Evolutionary conservation across 257 asterid species (phyloP).

Genomic region (Lavandula angustifolia): DNA sequence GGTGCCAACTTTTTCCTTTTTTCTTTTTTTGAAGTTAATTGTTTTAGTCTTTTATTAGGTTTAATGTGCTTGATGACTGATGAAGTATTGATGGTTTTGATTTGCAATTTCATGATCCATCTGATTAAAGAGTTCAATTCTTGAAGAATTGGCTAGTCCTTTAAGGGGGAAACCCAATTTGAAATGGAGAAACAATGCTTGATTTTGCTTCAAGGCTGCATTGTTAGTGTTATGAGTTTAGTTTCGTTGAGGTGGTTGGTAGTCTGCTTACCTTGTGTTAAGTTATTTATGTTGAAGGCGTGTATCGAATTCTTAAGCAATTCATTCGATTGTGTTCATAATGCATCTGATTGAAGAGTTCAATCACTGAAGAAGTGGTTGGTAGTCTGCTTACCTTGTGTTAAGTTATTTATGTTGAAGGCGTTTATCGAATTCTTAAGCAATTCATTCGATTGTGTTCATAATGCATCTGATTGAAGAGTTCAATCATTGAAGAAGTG

Average conservation of each 20-base stretch:
- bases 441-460: too few relatives aligned
- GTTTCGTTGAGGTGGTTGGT: neutral
- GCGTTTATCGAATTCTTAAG: too few relatives aligned
- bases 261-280: neutral
- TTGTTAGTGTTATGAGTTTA: too few relatives aligned
- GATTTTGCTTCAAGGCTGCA: neutral
- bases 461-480: too few relatives aligned
- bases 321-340: neutral
- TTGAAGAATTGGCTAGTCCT: neutral
- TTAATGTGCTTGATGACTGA: neutral
- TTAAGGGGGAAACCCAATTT: neutral
- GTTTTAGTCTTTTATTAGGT: neutral
- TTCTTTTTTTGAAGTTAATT: neutral
- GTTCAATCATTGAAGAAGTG: neutral
- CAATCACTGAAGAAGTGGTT: too few relatives aligned
- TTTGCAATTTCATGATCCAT: constrained; percentile 1
- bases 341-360: constrained; percentile 2
- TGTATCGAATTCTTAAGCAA: neutral
- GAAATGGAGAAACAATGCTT: neutral
- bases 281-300: constrained; percentile 1
- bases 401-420: too few relatives aligned
- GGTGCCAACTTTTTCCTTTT: constrained; percentile 36
- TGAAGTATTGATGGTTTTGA: neutral
- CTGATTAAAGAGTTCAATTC: neutral
- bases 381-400: too few relatives aligned